Base-by-base conservation (phyloP, 1,284 basidiomycete species). In the Moesziomyces parantarcticus region DNA sequence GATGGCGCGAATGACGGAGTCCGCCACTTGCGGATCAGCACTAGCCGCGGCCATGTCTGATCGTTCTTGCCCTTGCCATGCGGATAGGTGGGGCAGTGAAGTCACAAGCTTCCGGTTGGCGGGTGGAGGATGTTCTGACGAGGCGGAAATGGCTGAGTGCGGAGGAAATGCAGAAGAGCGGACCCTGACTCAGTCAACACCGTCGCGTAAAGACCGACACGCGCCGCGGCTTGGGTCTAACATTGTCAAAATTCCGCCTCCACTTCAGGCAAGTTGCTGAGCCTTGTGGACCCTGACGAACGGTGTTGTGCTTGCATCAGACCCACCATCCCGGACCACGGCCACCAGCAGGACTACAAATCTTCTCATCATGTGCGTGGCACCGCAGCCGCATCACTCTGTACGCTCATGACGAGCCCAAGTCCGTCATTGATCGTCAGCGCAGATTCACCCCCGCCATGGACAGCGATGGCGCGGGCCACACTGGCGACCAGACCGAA, bases 1-100 rank as follows among this genome's bases (percentile, higher is more conserved):
- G 52, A 82, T 76, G 9, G 79, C 71, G 34, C 56, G 56, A 34
- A 82, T 82, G n/a, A 49, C 45, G 7, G 51, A 50, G 1, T 46
- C 46, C 26, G 20, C 10, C 29, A 3, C 36, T 14, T 18, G 36
- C 36, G 36, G 16, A 39, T 39, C 36, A 18, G 7, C 5, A 39
- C 36, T 7, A 16, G 36, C 36, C 36, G 6, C 3, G 36, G 36
- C 14, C 36, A 39, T 39, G 2, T 5, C 3, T 6, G 7, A 6
- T 16, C 14, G 10, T 32, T 32, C 29, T 32, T 13, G 29, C 3
- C 29, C 29, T 32, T 13, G 29, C 3, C 29, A 32, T 32, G 29
- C 29, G 29, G 11, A 32, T n/a, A 32, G 29, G 29, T 11, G 10
- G 29, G 10, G 29, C 11, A 26, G 8, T 26, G 5, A 26, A 26